These are phyloP conservation scores for Phycomyces nitens DNA, from an alignment of 192 early-diverging fungal genomes.

Conservation along the genomic window DNA sequence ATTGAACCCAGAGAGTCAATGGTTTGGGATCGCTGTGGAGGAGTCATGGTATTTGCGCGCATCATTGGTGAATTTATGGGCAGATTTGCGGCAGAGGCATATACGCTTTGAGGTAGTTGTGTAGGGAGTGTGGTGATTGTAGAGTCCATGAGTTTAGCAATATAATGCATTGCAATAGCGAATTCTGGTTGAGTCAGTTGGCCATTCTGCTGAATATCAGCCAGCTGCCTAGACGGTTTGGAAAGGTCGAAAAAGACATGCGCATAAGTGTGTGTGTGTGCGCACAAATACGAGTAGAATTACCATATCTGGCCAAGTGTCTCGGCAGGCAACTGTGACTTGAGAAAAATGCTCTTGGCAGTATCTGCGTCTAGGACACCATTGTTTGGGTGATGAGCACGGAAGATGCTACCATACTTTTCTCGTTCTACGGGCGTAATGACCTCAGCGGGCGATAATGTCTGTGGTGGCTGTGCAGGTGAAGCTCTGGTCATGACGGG, in stretches of 20 bases:
- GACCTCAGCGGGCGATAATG: not conserved
- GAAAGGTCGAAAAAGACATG: too few relatives aligned
- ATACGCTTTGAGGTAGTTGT: conserved; percentile 57
- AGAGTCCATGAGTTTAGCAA: conserved; percentile 75
- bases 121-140: conserved; percentile 62
- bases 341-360: conserved; percentile 73
- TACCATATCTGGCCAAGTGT: conserved; percentile 82
- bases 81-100: conserved; percentile 34
- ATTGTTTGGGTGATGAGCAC: conserved; percentile 21
- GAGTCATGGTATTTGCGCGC: conserved; percentile 22
- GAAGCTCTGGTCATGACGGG: not conserved
- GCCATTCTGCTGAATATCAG: conserved; percentile 69
- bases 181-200: conserved; percentile 80
- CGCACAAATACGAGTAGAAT: not conserved
- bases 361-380: conserved; percentile 38
- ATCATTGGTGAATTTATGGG: conserved; percentile 12
- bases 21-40: conserved; percentile 18
- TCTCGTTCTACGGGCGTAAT: conserved; percentile 20
- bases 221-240: conserved; percentile 53
- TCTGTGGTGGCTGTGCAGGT: not conserved
- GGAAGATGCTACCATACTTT: conserved; percentile 26
- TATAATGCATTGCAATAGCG: conserved; percentile 86
- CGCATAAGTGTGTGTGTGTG: too few relatives aligned
- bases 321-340: conserved; percentile 77
- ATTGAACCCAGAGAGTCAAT: conserved; percentile 22